Conservation (phyloP, 495 filamentous ascomycete species). For the Echria macrotheca region DNA sequence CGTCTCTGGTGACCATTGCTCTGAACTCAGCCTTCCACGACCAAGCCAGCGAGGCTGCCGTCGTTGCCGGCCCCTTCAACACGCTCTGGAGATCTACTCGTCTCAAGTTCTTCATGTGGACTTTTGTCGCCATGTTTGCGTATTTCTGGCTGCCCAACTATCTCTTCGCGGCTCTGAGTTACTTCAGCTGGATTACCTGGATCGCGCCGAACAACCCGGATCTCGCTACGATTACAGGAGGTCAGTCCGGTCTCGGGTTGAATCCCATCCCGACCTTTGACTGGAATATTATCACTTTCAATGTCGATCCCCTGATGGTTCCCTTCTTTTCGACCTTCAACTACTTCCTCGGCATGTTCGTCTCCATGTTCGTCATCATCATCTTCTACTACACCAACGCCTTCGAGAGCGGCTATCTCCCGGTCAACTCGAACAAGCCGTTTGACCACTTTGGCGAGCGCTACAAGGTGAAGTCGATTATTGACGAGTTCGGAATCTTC, state of each 20-base stretch:
- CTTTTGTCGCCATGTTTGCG: constrained; percentile 34
- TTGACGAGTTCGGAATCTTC: constrained; percentile 35
- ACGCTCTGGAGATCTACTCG: constrained; percentile 29
- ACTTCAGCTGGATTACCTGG: constrained; percentile 42
- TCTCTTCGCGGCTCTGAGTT: constrained; percentile 32
- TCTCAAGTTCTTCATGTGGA: constrained; percentile 31
- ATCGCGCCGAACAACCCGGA: constrained; percentile 34
- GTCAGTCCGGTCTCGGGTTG: constrained; percentile 30
- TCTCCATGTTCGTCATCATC: constrained; percentile 27
- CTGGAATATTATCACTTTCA: constrained; percentile 36
- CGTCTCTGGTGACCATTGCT: constrained; percentile 39
- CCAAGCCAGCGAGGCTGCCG: constrained; percentile 20
- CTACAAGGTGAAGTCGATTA: constrained; percentile 33
- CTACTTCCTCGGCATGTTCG: constrained; percentile 28
- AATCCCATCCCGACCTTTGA: constrained; percentile 39
- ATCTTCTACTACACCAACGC: constrained; percentile 36
- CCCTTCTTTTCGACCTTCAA: constrained; percentile 43
- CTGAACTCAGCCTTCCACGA: constrained; percentile 41
- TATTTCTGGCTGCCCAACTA: constrained; percentile 45
- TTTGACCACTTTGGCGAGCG: constrained; percentile 33
- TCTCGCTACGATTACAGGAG: constrained; percentile 28
- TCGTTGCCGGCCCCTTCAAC: constrained; percentile 30
- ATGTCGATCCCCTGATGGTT: constrained; percentile 36
- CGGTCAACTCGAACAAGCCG: constrained; percentile 34
- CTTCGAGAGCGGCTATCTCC: constrained; percentile 34